A percentile compares a stretch with the other conserved stretches of the same genome.
These are phyloP conservation scores for Geosmithia flava DNA, from an alignment of 2,329 filamentous ascomycete genomes.

Conservation along the genomic window DNA sequence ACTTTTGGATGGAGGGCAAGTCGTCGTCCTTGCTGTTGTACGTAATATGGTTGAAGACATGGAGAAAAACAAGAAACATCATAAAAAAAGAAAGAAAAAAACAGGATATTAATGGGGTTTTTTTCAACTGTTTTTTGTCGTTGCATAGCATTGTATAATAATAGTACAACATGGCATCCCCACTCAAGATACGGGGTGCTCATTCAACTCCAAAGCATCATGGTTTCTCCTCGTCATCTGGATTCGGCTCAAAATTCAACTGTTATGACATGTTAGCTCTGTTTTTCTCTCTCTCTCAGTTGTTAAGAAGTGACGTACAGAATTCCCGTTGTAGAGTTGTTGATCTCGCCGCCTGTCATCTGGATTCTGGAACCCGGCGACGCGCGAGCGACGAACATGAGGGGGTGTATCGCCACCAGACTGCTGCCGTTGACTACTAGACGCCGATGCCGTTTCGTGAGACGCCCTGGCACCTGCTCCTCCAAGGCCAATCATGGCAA, in stretches of 20 bases:
- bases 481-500: conserved; percentile 16
- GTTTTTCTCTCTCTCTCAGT: conserved; percentile 5
- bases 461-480: conserved; percentile 3
- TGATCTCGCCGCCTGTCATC: conserved; percentile 42
- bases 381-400: conserved; percentile 4
- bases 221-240: conserved; percentile 40
- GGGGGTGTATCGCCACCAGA: not conserved
- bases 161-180: conserved; percentile 9
- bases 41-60: not conserved
- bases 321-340: conserved; percentile 87
- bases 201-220: not conserved
- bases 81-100: not conserved
- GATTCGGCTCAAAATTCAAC: conserved; percentile 58
- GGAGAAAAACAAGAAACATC: not conserved
- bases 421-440: not conserved
- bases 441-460: not conserved
- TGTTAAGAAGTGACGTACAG: conserved; percentile 40
- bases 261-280: conserved; percentile 13
- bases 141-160: conserved; percentile 14
- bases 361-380: conserved; percentile 27
- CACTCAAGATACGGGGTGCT: conserved; percentile 8
- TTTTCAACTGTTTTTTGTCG: conserved; percentile 3
- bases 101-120: not conserved
- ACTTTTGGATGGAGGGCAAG: not conserved
- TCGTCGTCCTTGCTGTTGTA: not conserved